Evolutionary conservation across 2,329 filamentous ascomycete genomes (phyloP).

Genomic region (Phialophora expanda): DNA sequence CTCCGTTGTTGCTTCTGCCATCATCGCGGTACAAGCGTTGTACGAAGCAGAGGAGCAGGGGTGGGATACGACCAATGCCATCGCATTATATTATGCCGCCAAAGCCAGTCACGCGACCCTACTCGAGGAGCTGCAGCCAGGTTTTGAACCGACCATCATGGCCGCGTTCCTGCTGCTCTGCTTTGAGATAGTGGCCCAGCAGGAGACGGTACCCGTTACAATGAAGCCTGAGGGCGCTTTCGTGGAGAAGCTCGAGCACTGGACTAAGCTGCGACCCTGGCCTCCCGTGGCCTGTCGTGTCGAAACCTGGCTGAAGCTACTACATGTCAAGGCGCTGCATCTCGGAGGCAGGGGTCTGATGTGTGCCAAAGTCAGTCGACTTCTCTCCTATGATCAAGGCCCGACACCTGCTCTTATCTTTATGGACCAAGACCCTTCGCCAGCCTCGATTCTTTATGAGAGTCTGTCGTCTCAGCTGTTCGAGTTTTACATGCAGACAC

Average conservation of each 20-base stretch:
- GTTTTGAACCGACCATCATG: conserved; percentile 17
- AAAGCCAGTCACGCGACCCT: conserved; percentile 20
- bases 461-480: conserved; percentile 10
- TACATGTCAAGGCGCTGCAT: conserved; percentile 25
- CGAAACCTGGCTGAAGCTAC: conserved; percentile 20
- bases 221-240: conserved; percentile 21
- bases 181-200: conserved; percentile 28
- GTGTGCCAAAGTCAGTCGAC: conserved; percentile 16
- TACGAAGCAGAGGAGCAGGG: conserved; percentile 17
- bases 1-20: conserved; percentile 14
- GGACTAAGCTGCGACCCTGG: conserved; percentile 24
- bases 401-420: conserved; percentile 10
- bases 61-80: conserved; percentile 19
- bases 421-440: neutral
- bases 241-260: conserved; percentile 16
- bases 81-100: conserved; percentile 21
- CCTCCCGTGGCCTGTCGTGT: conserved; percentile 19
- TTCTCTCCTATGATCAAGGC: conserved; percentile 13
- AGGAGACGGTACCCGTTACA: conserved; percentile 23
- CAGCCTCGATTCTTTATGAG: conserved; percentile 13
- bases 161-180: conserved; percentile 21
- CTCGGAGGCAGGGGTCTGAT: conserved; percentile 25
- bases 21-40: conserved; percentile 17
- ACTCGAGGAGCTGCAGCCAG: conserved; percentile 6
- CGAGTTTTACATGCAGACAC: conserved; percentile 24